Percentiles rank a stretch among this genome's conserved stretches.
Evolutionary conservation across 2,329 filamentous ascomycete genomes (phyloP).

Genomic region (Colletotrichum sp.): DNA sequence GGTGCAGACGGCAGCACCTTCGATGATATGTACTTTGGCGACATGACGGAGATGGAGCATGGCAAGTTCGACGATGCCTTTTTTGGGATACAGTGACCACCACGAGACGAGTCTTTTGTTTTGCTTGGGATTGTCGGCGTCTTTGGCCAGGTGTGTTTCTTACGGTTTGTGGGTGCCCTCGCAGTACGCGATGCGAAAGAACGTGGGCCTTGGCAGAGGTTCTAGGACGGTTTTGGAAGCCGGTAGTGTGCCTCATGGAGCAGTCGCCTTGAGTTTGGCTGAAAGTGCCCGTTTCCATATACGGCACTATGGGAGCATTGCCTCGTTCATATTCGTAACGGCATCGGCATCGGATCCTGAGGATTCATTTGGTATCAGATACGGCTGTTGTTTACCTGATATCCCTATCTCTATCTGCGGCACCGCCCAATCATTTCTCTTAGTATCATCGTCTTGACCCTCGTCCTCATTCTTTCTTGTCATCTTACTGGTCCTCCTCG

Average conservation of each 20-base stretch:
- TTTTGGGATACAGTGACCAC: constrained; percentile 39
- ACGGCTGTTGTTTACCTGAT: not conserved
- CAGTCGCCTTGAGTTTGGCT: not conserved
- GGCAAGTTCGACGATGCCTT: constrained; percentile 53
- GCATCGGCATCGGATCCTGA: not conserved
- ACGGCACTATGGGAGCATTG: not conserved
- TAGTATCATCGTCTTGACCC: not conserved
- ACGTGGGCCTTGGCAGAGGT: not conserved
- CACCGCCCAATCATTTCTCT: not conserved
- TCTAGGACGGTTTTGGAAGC: not conserved
- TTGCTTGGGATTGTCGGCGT: not conserved
- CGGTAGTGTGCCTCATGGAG: not conserved
- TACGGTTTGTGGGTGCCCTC: not conserved
- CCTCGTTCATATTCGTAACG: not conserved
- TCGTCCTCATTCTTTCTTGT: not conserved
- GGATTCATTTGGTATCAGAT: not conserved
- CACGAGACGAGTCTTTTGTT: not conserved
- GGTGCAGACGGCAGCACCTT: constrained; percentile 49
- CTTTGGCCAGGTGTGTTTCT: not conserved
- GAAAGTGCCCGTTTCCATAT: not conserved
- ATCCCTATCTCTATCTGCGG: not conserved
- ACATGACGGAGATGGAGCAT: constrained; percentile 47
- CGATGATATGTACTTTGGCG: constrained; percentile 54
- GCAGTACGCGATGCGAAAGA: not conserved
- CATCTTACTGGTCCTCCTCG: not conserved